Base-by-base conservation (phyloP, 2,329 filamentous ascomycete species). In the Verticillium klebahnii region DNA sequence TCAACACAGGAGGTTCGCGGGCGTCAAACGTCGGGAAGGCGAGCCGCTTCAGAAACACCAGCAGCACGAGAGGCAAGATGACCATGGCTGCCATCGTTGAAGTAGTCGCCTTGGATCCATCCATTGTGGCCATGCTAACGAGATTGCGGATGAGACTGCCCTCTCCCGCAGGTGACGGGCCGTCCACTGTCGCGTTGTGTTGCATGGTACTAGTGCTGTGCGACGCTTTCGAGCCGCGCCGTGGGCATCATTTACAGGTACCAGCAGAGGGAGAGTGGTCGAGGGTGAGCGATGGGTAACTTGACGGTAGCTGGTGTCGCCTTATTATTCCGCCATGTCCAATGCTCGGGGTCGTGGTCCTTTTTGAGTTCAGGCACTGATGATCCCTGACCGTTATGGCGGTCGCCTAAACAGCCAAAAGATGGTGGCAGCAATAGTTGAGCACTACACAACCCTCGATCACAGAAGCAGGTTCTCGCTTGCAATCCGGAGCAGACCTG, bases 1-100 rank as follows among this genome's bases (percentile, higher is more conserved):
- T 73, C 29, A 81, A 32, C 0, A 76, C 61, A 3, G 78, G 78
- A 9, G 81, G 80, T 61, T 83, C 80, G 57, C 71, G 68, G 9
- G 74, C 67, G 56, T 75, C 71, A 8, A 70, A 58, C 2, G 32
- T 45, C 3, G 61, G 61, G 11, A 56, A 63, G 37, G 63, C 25
- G 14, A 63, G 17, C 14, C 34, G 37, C 14, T 40, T 40, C 37
- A 40, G 17, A n/a, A 40, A 17, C 14, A 40, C 12, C 14, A 40
- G 2, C 14, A 40, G 37, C 15, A 15, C 37, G 37, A 40, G 37
- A 17, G 37, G 14, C 14, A 40, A 15, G 37, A 40, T 15, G 2
- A 40, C 15, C 14, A 17, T 5, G 12, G 15, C 14, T 7, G 17
- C 37, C 17, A n/a, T 17, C 15, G 37, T 40, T 15, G 17, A 15